phyloP scores from a whole-genome alignment of 495 filamentous ascomycete genomes.

The Aspergillus bridgeri region DNA sequence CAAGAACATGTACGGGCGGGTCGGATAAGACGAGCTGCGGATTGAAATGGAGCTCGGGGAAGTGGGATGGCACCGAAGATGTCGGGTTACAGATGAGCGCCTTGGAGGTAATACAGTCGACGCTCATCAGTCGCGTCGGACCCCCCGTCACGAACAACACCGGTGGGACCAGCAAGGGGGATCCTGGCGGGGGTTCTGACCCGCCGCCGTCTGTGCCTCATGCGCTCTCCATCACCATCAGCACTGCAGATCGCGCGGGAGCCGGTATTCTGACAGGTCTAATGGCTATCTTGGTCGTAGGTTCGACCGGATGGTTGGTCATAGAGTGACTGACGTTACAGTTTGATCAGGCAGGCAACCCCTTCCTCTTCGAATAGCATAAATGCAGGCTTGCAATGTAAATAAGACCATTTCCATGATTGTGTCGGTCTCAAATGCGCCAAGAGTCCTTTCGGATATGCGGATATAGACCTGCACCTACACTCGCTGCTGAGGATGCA shows the following conservation, averaged over 20 bases:
- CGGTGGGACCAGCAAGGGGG: slow-evolving; percentile 72
- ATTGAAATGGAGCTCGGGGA: slow-evolving; percentile 55
- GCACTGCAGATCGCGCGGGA: slow-evolving; percentile 29
- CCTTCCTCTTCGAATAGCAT: neutral
- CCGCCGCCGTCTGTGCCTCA: slow-evolving; percentile 13
- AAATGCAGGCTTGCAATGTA: neutral
- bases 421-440: neutral
- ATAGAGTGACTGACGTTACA: slow-evolving; percentile 25
- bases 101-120: slow-evolving; percentile 64
- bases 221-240: slow-evolving; percentile 20
- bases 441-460: neutral
- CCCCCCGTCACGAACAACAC: slow-evolving; percentile 60
- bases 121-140: slow-evolving; percentile 44
- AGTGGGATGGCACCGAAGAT: slow-evolving; percentile 54
- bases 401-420: neutral
- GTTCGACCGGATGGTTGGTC: slow-evolving; percentile 30
- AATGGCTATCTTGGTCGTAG: slow-evolving; percentile 26
- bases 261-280: slow-evolving; percentile 34
- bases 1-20: slow-evolving; percentile 64
- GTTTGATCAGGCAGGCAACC: neutral
- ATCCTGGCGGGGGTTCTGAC: slow-evolving; percentile 59
- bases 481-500: neutral
- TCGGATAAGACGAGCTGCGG: slow-evolving; percentile 54
- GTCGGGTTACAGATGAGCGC: slow-evolving; percentile 74
- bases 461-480: neutral